Conservation (phyloP, 2,329 filamentous ascomycete species). For the Neofusicoccum cordaticola region DNA sequence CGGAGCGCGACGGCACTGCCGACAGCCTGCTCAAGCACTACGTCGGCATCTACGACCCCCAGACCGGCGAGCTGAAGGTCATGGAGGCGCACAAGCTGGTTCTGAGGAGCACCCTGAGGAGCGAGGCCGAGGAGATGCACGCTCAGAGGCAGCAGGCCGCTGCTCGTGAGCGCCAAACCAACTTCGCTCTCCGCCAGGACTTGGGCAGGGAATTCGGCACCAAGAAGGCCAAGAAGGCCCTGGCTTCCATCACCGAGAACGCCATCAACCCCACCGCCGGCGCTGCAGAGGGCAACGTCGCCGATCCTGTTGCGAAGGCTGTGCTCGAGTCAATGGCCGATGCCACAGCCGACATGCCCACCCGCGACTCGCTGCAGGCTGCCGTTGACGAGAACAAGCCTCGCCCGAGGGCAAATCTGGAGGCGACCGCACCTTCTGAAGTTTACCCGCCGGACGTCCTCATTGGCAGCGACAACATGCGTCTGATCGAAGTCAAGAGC, state of each 20-base stretch:
- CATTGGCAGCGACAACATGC: constrained; percentile 66
- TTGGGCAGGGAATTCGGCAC: constrained; percentile 79
- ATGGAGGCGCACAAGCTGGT: constrained; percentile 53
- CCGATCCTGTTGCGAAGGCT: constrained; percentile 31
- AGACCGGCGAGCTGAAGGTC: constrained; percentile 52
- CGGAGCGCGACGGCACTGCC: constrained; percentile 45
- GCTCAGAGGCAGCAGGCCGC: constrained; percentile 30
- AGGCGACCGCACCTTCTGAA: constrained; percentile 65
- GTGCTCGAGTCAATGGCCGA: constrained; percentile 64
- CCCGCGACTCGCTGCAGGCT: constrained; percentile 63
- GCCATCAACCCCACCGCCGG: constrained; percentile 53
- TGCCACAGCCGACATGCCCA: constrained; percentile 63
- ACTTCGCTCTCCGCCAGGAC: constrained; percentile 27
- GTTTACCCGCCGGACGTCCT: constrained; percentile 68
- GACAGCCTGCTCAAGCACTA: constrained; percentile 59
- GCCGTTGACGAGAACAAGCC: constrained; percentile 68
- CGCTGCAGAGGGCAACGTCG: constrained; percentile 24
- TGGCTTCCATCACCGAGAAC: constrained; percentile 67
- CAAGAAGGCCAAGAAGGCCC: constrained; percentile 79
- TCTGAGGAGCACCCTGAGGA: constrained; percentile 50
- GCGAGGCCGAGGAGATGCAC: constrained; percentile 42
- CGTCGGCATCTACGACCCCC: constrained; percentile 58
- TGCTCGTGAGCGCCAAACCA: constrained; percentile 25
- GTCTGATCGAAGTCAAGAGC: constrained; percentile 65
- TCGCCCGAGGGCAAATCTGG: constrained; percentile 66